Percentiles rank a stretch among this genome's conserved stretches.
phyloP scores from a whole-genome alignment of 2,329 filamentous ascomycete genomes.

The Diaporthe caulivora region DNA sequence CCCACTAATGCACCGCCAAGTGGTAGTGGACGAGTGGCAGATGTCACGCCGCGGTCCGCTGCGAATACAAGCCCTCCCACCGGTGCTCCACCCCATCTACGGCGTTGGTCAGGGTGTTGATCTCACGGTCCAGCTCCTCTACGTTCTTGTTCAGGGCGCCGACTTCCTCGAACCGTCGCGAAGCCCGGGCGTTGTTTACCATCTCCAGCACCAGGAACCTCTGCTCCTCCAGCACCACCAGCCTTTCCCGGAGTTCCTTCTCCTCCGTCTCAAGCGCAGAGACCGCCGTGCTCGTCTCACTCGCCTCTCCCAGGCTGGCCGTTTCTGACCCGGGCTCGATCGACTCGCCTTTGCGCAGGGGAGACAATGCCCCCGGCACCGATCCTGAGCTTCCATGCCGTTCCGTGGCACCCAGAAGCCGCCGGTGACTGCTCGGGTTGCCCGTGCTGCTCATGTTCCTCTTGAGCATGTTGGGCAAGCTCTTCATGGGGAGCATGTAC shows the following conservation, averaged over 20 bases:
- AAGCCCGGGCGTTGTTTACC: slow-evolving; percentile 81
- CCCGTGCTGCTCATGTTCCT: slow-evolving; percentile 50
- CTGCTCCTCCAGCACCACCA: slow-evolving; percentile 92
- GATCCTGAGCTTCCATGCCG: slow-evolving; percentile 34
- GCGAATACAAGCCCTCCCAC: slow-evolving; percentile 66
- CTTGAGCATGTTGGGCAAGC: slow-evolving; percentile 74
- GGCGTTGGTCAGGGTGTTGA: slow-evolving; percentile 74
- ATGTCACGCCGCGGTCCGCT: slow-evolving; percentile 38
- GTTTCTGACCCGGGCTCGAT: slow-evolving; percentile 57
- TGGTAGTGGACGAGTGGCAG: not conserved
- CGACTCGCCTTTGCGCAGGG: slow-evolving; percentile 62
- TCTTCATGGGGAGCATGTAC: slow-evolving; percentile 90
- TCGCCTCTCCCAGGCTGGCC: slow-evolving; percentile 58
- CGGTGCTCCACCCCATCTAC: slow-evolving; percentile 74
- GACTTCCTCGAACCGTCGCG: slow-evolving; percentile 88
- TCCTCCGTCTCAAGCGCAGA: slow-evolving; percentile 82
- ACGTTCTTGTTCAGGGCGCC: slow-evolving; percentile 82
- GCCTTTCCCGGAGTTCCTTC: slow-evolving; percentile 80
- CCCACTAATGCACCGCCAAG: not conserved
- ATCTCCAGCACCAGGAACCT: slow-evolving; percentile 90
- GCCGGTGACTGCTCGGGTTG: slow-evolving; percentile 43
- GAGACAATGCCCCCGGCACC: slow-evolving; percentile 47
- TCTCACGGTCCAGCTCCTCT: slow-evolving; percentile 85
- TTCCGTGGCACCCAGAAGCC: slow-evolving; percentile 44
- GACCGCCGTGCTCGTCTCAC: slow-evolving; percentile 65